Evolutionary conservation across 768 basidiomycete species (phyloP), one percentile per base, ranked within the genome.

Genomic region (Mycena galopus): DNA sequence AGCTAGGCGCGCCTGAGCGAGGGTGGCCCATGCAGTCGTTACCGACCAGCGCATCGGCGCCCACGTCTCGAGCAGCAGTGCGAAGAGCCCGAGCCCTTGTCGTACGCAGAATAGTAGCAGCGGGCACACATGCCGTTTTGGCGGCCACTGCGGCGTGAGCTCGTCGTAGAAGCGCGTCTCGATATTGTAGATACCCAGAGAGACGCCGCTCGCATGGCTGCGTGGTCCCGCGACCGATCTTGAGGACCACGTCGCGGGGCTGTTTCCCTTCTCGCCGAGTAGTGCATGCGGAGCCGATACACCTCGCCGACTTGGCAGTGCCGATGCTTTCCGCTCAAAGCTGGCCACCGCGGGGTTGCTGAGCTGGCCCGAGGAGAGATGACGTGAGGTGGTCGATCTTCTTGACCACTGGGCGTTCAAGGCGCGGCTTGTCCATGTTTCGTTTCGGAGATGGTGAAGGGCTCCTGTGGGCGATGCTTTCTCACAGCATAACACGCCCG

Each of bases 81-180:
- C 60, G 42, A 61, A 61, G 42, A 42, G 8, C 60, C 60, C 27
- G 60, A 61, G 60, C 47, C 60, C 60, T 61, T 47, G 42, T 61
- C 60, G 60, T 61, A 61, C 10, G 60, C 60, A 42, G 60, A 61
- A 30, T 61, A 61, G 60, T 61, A 61, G 60, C 42, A 61, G 60
- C 42, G 60, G 60, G 60, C 25, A 61, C 60, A n/a, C 60, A 44
- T 12, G 60, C 1, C 27, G 60, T 61, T 42, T 61, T 61, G 60
- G 42, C 42, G 60, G 60, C 60, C 60, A 61, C 60, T 23, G 60
- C 60, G 60, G 60, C 27, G 60, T 42, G 37, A 61, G 60, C 60
- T 61, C 60, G 60, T 61, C 60, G 42, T 61, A 61, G 60, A 61
- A 61, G 60, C 60, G 60, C 60, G 60, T 61, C 60, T 61, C 60